Evolutionary conservation across 257 asterid genomes (phyloP).

Genomic region (Fraxinus cuspidata): DNA sequence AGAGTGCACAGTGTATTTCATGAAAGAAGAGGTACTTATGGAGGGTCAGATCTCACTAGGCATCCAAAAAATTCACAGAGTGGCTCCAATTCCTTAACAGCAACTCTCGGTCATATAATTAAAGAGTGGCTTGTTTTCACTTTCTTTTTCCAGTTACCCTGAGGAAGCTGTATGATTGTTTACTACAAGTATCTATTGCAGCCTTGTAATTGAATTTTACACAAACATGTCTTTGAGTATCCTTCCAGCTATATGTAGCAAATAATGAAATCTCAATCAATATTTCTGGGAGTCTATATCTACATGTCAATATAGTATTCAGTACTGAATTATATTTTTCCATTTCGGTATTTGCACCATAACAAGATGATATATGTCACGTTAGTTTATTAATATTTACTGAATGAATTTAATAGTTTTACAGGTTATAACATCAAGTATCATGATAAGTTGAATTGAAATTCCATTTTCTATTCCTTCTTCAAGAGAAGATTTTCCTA

Average conservation of each 20-base stretch:
- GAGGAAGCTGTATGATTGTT: constrained; percentile 2
- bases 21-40: constrained; percentile 24
- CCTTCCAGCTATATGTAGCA: not conserved
- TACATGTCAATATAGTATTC: not conserved
- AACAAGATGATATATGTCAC: not conserved
- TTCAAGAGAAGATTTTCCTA: too few species aligned
- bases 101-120: constrained; percentile 13
- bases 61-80: constrained; percentile 8
- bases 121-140: constrained; percentile 15
- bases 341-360: not conserved
- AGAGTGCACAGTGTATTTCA: constrained; percentile 19
- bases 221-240: not conserved
- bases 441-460: not conserved
- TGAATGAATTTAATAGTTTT: too few species aligned
- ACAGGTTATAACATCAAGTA: too few species aligned
- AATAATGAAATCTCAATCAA: not conserved
- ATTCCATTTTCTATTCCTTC: too few species aligned
- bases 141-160: constrained; percentile 17
- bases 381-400: too few species aligned
- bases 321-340: not conserved
- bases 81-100: constrained; percentile 16
- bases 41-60: constrained; percentile 25
- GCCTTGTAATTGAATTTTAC: not conserved
- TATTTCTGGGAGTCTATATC: not conserved
- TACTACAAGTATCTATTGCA: constrained; percentile 9